A percentile compares a stretch with the other conserved stretches of the same genome.
Evolutionary conservation across 768 basidiomycete species (phyloP).

Genomic region (Lactarius psammicola): DNA sequence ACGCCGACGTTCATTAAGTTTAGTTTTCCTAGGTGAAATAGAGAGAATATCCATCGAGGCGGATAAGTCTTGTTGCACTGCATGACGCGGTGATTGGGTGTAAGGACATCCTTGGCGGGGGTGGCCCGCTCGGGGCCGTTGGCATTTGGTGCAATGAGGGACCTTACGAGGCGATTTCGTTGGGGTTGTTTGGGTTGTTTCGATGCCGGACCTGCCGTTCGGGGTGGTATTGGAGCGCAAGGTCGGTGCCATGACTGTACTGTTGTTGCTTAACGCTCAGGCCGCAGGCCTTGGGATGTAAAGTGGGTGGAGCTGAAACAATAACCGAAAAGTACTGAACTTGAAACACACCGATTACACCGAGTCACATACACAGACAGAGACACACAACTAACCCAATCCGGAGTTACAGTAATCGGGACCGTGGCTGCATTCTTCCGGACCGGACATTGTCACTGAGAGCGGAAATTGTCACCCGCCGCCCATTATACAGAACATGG

Average conservation of each 20-base stretch:
- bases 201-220: slow-evolving; percentile 14
- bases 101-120: slow-evolving; percentile 64
- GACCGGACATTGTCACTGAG: neutral
- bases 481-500: slow-evolving; percentile 44
- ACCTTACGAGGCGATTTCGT: slow-evolving; percentile 47
- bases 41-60: slow-evolving; percentile 21
- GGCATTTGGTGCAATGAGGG: slow-evolving; percentile 56
- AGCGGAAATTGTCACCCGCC: neutral
- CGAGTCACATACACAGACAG: neutral
- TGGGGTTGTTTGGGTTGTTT: slow-evolving; percentile 31
- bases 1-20: slow-evolving; percentile 31
- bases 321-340: neutral
- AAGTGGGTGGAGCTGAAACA: neutral
- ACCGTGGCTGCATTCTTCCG: neutral
- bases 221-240: slow-evolving; percentile 20
- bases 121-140: slow-evolving; percentile 56
- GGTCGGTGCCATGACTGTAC: slow-evolving; percentile 17
- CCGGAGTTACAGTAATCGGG: neutral
- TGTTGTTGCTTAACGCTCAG: neutral
- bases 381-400: neutral
- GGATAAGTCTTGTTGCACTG: slow-evolving; percentile 12
- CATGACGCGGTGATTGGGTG: slow-evolving; percentile 16
- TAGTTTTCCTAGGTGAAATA: slow-evolving; percentile 23
- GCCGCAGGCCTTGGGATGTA: neutral
- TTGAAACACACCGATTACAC: neutral